A percentile compares a stretch with the other conserved stretches of the same genome.
phyloP scores from a whole-genome alignment of 2,329 filamentous ascomycete genomes.

The Nothopassalora personata region DNA sequence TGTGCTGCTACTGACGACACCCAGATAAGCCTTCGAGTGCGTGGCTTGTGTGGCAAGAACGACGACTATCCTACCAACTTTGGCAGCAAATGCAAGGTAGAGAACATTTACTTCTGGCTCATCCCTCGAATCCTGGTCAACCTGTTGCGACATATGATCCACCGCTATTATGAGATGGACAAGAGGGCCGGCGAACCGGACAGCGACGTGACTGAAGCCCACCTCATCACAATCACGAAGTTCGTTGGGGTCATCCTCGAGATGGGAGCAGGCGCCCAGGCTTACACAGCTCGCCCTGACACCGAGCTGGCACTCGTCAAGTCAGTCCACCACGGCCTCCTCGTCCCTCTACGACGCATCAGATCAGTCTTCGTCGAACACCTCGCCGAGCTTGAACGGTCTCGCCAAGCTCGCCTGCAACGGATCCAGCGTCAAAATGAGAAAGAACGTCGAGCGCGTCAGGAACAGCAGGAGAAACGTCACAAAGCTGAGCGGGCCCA shows the following conservation, averaged over 20 bases:
- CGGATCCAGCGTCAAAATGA: constrained; percentile 8
- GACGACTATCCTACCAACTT: constrained; percentile 10
- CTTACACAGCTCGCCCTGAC: constrained; percentile 12
- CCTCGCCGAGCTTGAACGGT: neutral
- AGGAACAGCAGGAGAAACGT: neutral
- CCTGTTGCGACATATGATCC: constrained; percentile 15
- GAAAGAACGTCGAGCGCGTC: neutral
- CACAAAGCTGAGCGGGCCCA: neutral
- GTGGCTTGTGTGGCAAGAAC: constrained; percentile 10
- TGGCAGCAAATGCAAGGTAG: constrained; percentile 7
- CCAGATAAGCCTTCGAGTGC: constrained; percentile 4
- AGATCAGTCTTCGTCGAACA: constrained; percentile 9
- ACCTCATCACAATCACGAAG: constrained; percentile 12
- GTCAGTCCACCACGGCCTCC: constrained; percentile 15
- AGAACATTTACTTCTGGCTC: constrained; percentile 27
- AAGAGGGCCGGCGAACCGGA: neutral
- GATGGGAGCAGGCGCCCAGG: constrained; percentile 14
- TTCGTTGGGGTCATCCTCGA: constrained; percentile 18
- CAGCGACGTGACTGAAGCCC: constrained; percentile 12
- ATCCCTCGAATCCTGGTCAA: constrained; percentile 23
- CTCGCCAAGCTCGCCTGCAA: constrained; percentile 1
- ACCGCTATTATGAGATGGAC: constrained; percentile 18
- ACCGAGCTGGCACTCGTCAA: constrained; percentile 12
- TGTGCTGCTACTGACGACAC: neutral
- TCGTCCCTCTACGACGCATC: constrained; percentile 16